Percentiles rank a stretch among this genome's conserved stretches.
phyloP scores from a whole-genome alignment of 306 rosid species.

The Prunus padus region DNA sequence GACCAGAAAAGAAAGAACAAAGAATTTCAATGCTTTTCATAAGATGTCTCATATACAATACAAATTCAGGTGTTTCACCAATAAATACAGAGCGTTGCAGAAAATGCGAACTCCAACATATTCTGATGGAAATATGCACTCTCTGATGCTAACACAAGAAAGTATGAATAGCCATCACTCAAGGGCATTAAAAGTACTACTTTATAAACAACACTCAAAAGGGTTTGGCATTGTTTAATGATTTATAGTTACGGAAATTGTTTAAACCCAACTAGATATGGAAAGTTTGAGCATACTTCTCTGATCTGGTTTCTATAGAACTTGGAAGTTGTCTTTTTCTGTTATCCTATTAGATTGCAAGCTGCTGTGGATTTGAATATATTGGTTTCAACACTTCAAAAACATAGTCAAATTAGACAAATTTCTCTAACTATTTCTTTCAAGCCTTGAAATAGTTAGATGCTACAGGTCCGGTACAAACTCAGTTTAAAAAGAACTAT shows the following conservation, averaged over 20 bases:
- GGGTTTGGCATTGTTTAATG: not conserved
- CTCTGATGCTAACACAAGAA: not conserved
- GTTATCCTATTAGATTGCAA: not conserved
- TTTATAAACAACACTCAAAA: not conserved
- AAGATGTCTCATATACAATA: not conserved
- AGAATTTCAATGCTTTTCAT: not conserved
- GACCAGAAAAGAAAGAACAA: not conserved
- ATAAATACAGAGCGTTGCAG: not conserved
- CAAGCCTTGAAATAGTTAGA: not conserved
- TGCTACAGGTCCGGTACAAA: not conserved
- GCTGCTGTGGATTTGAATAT: not conserved
- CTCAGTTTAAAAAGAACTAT: not conserved
- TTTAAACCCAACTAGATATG: not conserved
- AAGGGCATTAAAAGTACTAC: not conserved
- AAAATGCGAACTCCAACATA: not conserved
- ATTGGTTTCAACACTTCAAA: not conserved
- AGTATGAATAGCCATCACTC: not conserved
- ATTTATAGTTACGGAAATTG: too few relatives aligned
- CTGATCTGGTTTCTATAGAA: not conserved
- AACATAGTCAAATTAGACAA: not conserved
- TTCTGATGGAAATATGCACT: not conserved
- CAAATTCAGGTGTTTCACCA: not conserved
- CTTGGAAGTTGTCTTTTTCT: not conserved
- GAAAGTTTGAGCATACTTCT: not conserved
- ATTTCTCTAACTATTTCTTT: not conserved